Base-by-base conservation (phyloP, 2,329 filamentous ascomycete genomes). In the Neocucurbitaria cava region DNA sequence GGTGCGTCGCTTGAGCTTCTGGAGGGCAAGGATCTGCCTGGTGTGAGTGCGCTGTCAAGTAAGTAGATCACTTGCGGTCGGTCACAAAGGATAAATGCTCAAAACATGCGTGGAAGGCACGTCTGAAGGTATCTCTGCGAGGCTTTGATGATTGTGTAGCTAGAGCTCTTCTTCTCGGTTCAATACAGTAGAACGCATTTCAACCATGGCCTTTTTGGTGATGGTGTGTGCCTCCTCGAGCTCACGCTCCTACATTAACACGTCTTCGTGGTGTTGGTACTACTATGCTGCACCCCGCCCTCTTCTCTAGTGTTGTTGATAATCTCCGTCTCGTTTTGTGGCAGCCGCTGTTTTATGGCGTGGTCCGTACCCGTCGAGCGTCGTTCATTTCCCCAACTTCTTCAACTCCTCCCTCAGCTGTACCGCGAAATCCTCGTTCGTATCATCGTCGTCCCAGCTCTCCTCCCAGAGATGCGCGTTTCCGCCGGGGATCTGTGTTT, bases 391-490 rank as follows among this genome's bases (percentile, higher is more conserved):
- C 76, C 95, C 91, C 71, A 97, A 91, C 81, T 96, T 97, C 84
- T 96, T 96, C 62, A 97, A 81, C 77, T 98, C 94, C 78, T 96
- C 91, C 80, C 92, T 96, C 72, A 99, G 81, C 82, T 98, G 94
- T 71, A 90, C 86, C 11, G 92, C 95, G 77, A 99, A 99, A 72
- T 99, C 95, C 75, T 99, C 95, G 70, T 85, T 95, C 64, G 92
- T 95, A 79, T 98, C 95, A 76, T 98, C 94, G 72, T 99, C 95
- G 74, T 99, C 95, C 95, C 95, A 99, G 83, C 92, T 97, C 83
- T 99, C 95, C 79, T 99, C 95, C 95, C 95, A 99, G 49, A 99
- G 82, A 80, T 98, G 93, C 76, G 88, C 86, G 71, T 88, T 88
- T 81, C 86, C 87, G 70, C 85, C 83, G 52, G 89, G 90, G 51